Evolutionary conservation across 176 grass and related monocot species (phyloP).

Genomic region (Chloris gayana): DNA sequence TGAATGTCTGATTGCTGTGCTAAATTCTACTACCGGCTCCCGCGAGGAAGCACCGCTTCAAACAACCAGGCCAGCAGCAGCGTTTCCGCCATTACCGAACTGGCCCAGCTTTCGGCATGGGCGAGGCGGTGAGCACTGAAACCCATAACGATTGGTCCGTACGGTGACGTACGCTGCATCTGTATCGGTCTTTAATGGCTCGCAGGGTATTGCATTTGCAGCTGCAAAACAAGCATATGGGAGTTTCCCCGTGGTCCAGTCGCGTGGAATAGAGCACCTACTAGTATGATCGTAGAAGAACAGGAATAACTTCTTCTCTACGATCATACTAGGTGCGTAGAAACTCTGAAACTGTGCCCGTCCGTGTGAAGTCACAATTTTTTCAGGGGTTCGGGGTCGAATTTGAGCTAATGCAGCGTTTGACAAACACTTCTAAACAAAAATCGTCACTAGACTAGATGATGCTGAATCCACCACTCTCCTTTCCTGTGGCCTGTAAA

Average conservation of each 20-base stretch:
- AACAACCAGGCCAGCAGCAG: neutral
- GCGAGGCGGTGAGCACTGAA: conserved; percentile 2
- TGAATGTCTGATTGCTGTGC: no score
- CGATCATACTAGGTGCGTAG: no score
- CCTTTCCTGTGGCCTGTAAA: neutral
- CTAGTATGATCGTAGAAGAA: no score
- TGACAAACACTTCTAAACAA: neutral
- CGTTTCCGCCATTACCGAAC: neutral
- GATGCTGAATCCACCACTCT: neutral
- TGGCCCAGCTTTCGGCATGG: neutral
- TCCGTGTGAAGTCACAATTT: no score
- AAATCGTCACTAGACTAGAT: neutral
- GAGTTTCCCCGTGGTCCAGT: neutral
- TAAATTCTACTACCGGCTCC: no score
- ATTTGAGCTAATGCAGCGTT: neutral
- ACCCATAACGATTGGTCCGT: neutral
- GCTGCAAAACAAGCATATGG: neutral
- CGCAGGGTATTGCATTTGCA: neutral
- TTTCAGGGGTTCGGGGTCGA: neutral
- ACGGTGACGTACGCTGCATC: neutral
- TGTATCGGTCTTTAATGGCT: neutral
- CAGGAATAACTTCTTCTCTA: no score
- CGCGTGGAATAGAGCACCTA: neutral
- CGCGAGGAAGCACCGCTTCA: neutral
- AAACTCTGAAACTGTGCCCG: no score